Evolutionary conservation across 169 alveolate species (phyloP).

Genomic region (Plasmodium coatneyi): DNA sequence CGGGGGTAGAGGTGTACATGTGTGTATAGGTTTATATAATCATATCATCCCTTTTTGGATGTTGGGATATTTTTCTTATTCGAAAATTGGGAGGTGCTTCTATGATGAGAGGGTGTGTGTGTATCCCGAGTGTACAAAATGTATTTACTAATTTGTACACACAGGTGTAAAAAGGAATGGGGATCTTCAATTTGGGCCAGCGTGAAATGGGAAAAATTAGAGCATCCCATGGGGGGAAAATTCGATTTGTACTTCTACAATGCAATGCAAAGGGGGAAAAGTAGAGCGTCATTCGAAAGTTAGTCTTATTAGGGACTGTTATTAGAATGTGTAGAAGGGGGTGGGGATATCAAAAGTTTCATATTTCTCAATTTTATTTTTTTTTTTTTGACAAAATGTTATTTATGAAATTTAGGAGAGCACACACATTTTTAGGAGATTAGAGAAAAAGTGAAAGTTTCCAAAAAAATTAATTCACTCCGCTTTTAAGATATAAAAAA

Average conservation of each 20-base stretch:
- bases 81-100: neutral
- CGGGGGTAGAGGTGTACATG: neutral
- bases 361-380: neutral
- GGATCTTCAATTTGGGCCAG: neutral
- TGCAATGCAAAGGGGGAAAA: neutral
- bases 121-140: neutral
- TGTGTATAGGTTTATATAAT: neutral
- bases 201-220: neutral
- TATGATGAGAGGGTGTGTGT: neutral
- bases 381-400: neutral
- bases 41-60: neutral
- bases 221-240: neutral
- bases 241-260: neutral
- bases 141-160: neutral
- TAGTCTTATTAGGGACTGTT: neutral
- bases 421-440: neutral
- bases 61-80: neutral
- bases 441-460: neutral
- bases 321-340: neutral
- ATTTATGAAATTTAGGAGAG: neutral
- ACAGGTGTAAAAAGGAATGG: neutral
- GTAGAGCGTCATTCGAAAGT: neutral
- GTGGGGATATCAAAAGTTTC: neutral
- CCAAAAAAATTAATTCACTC: neutral
- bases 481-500: neutral